Percentiles rank a stretch among this genome's conserved stretches.
Evolutionary conservation across 1,284 basidiomycete species (phyloP).

Genomic region (Somion occarium): DNA sequence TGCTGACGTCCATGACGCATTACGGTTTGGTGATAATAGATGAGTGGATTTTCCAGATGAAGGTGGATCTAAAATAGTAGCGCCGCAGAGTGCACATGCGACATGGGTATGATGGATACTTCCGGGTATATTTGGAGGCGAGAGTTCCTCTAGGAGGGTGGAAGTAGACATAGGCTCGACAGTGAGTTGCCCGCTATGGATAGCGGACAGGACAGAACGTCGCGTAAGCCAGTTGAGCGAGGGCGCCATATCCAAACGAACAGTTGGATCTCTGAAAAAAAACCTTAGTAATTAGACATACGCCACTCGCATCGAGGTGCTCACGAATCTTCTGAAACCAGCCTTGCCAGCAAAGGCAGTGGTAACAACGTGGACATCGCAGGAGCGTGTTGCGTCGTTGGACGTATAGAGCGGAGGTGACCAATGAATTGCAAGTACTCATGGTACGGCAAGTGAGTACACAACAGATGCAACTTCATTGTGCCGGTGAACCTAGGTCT

Average conservation of each 20-base stretch:
- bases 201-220: conserved; percentile 80
- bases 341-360: conserved; percentile 81
- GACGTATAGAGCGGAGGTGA: conserved; percentile 75
- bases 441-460: conserved; percentile 73
- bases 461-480: conserved; percentile 44
- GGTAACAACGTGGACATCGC: conserved; percentile 67
- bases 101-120: conserved; percentile 31
- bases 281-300: conserved; percentile 9
- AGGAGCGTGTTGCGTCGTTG: conserved; percentile 51
- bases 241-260: conserved; percentile 91
- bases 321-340: conserved; percentile 85
- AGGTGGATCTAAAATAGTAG: conserved; percentile 36
- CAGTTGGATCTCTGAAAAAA: conserved; percentile 74
- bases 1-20: conserved; percentile 41
- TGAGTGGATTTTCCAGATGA: conserved; percentile 37
- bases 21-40: conserved; percentile 12
- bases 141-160: conserved; percentile 48
- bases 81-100: conserved; percentile 75
- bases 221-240: conserved; percentile 92
- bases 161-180: conserved; percentile 79
- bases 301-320: conserved; percentile 31
- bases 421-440: conserved; percentile 84
- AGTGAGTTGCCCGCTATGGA: conserved; percentile 83
- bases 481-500: conserved; percentile 17
- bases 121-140: conserved; percentile 41